Base-by-base conservation (phyloP, 106 monocot genomes). In the Platanthera guangdongensis region DNA sequence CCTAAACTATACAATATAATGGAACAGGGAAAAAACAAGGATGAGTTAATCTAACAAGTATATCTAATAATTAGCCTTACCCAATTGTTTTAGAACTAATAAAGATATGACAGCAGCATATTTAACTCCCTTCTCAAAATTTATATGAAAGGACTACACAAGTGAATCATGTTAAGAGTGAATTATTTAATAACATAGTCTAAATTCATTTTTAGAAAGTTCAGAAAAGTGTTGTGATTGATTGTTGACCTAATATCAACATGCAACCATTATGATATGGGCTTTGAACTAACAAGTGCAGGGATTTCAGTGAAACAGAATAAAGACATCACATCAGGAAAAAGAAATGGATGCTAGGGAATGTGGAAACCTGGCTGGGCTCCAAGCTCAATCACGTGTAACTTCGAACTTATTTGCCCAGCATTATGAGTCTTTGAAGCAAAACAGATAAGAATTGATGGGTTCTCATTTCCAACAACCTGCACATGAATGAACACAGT, bases 321-420 rank as follows among this genome's bases (percentile, higher is more conserved):
- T n/a, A 65, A 65, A 65, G 7, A 30, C 18, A 18, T 10, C 18
- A n/a, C 7, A 65, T 32, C 25, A 65, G 18, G 32, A 30, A 65
- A 32, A 65, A 32, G 59, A 59, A 59, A 59, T 19, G 18, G 15
- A 59, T 59, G 5, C 59, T 3, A 59, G 59, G 78, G 49, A 13
- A 76, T 69, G 63, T 19, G 49, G 19, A 5, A 1, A 96, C 96
- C 96, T 91, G 87, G 93, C 75, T 94, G 96, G 47, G 96, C 96
- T 78, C 96, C 96, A 80, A 97, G 93, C 88, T 97, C 96, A 79
- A 97, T 97, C 50, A 97, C 93, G 85, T 97, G 96, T 79, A 97
- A 75, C 78, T 97, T 97, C 22, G 96, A 97, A 80, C 81, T 85
- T 71, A 91, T 89, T 50, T 97, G 96, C 51, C 96, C 96, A 75